Base-by-base conservation (phyloP, 1,284 basidiomycete species). In the Rugiboletus extremiorientalis region DNA sequence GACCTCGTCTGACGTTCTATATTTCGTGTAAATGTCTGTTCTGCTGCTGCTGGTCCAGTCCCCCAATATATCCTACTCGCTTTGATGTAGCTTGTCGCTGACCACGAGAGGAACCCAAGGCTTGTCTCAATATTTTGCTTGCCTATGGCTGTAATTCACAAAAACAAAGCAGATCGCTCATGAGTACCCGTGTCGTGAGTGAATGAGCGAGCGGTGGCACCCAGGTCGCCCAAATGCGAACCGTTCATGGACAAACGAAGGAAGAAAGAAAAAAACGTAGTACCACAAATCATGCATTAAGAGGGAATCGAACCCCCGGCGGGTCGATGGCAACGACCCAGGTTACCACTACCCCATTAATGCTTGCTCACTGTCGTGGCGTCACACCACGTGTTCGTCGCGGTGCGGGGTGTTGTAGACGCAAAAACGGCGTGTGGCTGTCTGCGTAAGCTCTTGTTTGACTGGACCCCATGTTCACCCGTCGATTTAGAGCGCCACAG, bases 271-370 rank as follows among this genome's bases (percentile, higher is more conserved):
- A n/a, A n/a, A n/a, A n/a, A n/a, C n/a, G n/a, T n/a, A n/a, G n/a
- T n/a, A 31, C 31, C 31, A 31, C 31, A 31, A 31, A 31, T 8
- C 14, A 31, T 31, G 84, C 85, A 86, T 85, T 84, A 86, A 86
- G 84, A 65, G 84, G 83, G 84, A 86, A 86, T 88, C 82, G 84
- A 87, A 86, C 84, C 80, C 84, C 83, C 84, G 84, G 84, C 84
- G 84, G 84, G 84, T 85, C 80, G 81, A 70, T 71, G 69, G 63
- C 69, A 73, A 73, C 69, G 69, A 71, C 69, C 69, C 72, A 71
- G 69, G 69, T 71, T 71, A 71, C 69, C 69, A 70, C 69, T 72
- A 72, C 69, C 70, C 70, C 69, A 70, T 70, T 70, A 70, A 71
- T 73, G 67, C 69, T 31, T 4, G 23, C 12, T 20, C n/a, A n/a